Evolutionary conservation across 331 rosid genomes (phyloP).

Genomic region (Acacia concinna): DNA sequence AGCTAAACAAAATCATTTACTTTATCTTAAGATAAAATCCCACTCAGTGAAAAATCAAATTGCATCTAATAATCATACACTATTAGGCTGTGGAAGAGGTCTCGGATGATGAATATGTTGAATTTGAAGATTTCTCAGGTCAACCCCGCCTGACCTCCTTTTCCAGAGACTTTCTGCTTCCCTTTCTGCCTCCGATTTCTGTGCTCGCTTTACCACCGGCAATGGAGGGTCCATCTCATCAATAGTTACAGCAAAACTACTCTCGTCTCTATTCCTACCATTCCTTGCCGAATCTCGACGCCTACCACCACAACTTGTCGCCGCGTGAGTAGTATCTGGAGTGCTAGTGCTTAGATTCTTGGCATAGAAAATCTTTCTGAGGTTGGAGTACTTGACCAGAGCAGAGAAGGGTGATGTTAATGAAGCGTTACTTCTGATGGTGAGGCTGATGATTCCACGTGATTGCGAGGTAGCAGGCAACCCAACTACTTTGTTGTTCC

Average conservation of each 20-base stretch:
- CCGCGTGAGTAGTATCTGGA: slow-evolving; percentile 3
- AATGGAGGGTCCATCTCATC: slow-evolving; percentile 87
- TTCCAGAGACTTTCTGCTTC: slow-evolving; percentile 66
- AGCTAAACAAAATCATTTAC: slow-evolving; percentile 21
- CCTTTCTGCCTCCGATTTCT: slow-evolving; percentile 34
- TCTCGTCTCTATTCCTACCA: slow-evolving; percentile 11
- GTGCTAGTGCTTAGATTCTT: slow-evolving; percentile 39
- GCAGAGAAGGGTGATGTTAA: slow-evolving; percentile 5
- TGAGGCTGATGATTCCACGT: neutral
- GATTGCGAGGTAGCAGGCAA: slow-evolving; percentile 35
- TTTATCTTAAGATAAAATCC: neutral
- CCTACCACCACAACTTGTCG: slow-evolving; percentile 37
- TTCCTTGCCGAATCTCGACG: slow-evolving; percentile 17
- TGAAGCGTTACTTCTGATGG: slow-evolving; percentile 14
- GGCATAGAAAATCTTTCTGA: slow-evolving; percentile 65
- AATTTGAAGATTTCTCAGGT: slow-evolving; percentile 60
- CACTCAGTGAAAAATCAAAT: neutral
- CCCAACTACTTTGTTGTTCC: slow-evolving; percentile 61
- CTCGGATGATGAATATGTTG: slow-evolving; percentile 51
- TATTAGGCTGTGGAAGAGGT: slow-evolving; percentile 57
- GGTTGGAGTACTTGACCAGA: slow-evolving; percentile 56
- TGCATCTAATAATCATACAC: slow-evolving; percentile 53
- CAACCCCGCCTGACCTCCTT: slow-evolving; percentile 79
- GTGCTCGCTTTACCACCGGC: slow-evolving; percentile 70
- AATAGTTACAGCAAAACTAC: slow-evolving; percentile 33